These are phyloP conservation scores for Lactarius pseudohatsudake DNA, from an alignment of 768 basidiomycete genomes.

Conservation along the genomic window DNA sequence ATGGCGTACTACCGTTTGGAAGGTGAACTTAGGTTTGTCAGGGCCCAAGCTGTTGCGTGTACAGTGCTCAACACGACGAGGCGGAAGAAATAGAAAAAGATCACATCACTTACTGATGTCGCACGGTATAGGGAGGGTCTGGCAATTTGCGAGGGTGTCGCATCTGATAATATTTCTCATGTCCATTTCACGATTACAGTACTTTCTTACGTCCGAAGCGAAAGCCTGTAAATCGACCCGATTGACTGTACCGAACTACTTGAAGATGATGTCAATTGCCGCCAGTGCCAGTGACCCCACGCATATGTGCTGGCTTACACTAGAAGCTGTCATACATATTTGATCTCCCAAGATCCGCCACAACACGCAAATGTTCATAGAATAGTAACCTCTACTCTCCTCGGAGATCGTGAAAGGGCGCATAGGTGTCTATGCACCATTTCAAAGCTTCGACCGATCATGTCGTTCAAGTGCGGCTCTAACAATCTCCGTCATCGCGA, in stretches of 20 bases:
- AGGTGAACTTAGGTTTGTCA: neutral
- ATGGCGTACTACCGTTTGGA: neutral
- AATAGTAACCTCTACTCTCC: neutral
- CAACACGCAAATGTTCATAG: neutral
- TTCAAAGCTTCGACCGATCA: constrained; percentile 4
- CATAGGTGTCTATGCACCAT: no score
- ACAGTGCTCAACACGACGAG: neutral
- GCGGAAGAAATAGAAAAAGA: neutral
- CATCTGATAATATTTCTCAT: neutral
- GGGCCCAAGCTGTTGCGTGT: neutral
- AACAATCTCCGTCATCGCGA: constrained; percentile 48
- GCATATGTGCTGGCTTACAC: neutral
- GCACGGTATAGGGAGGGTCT: neutral
- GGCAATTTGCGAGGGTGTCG: neutral
- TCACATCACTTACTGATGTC: neutral
- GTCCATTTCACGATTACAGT: neutral
- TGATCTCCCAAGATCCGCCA: neutral
- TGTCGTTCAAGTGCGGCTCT: constrained; percentile 37
- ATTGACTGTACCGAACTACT: neutral
- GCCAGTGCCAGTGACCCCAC: no score
- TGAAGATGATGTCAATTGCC: no score
- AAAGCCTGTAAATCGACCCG: neutral
- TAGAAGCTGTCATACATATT: neutral
- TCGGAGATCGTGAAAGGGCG: neutral
- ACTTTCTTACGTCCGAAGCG: no score